phyloP scores from a whole-genome alignment of 345 rosid genomes.

The Pelargonium nanum region DNA sequence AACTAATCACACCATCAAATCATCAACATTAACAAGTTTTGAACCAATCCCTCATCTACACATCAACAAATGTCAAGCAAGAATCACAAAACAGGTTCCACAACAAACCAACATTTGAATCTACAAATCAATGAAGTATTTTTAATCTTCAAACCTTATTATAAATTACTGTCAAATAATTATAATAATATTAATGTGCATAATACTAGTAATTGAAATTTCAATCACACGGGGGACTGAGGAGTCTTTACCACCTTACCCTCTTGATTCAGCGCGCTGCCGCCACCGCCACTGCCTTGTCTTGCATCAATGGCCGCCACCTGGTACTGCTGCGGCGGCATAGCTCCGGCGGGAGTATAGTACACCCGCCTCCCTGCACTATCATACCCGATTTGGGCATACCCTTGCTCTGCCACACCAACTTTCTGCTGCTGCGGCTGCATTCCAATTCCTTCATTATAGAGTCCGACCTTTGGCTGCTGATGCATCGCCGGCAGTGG shows the following conservation, averaged over 20 bases:
- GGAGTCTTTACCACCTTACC: constrained; percentile 18
- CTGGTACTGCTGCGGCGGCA: constrained; percentile 23
- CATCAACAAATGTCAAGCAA: background rate
- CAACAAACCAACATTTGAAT: no score
- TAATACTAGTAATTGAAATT: background rate
- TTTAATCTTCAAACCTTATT: background rate
- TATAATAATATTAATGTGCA: background rate
- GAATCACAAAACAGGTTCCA: background rate
- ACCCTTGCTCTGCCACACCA: constrained; percentile 22
- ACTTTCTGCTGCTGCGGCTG: constrained; percentile 19
- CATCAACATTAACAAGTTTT: background rate
- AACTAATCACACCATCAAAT: background rate
- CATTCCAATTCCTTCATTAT: constrained; percentile 19
- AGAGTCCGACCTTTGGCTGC: constrained; percentile 17
- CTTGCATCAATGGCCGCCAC: constrained; percentile 14
- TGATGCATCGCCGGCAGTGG: constrained; percentile 17
- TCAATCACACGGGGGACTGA: background rate
- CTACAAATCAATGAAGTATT: background rate
- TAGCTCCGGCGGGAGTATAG: constrained; percentile 19
- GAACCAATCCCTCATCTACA: background rate
- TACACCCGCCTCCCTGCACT: constrained; percentile 47
- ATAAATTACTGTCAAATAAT: background rate
- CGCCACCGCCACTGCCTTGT: constrained; percentile 17
- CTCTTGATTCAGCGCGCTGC: constrained; percentile 31
- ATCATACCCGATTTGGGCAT: constrained; percentile 34